Base-by-base conservation (phyloP, 768 basidiomycete species). In the Lenzites betulinus region DNA sequence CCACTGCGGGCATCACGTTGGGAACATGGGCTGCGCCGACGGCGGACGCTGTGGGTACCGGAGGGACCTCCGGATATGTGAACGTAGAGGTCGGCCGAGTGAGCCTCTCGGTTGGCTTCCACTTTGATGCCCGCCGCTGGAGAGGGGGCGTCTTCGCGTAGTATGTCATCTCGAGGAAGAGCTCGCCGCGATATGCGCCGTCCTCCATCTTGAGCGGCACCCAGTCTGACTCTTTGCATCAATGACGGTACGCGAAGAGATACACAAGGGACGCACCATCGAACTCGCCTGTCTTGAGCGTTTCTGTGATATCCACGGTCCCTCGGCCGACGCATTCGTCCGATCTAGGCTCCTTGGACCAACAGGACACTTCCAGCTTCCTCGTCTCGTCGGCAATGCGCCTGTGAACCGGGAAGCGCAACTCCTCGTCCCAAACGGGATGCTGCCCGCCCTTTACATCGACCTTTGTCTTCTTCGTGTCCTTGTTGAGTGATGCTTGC, bases 161-260 rank as follows among this genome's bases (percentile, higher is more conserved):
- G 77, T 87, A 98, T 1, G 95, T 98, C 85, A 97, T 89, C 73
- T 98, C 95, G 16, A 97, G 80, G 70, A 92, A 97, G 11, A 96
- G 64, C 54, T 97, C 92, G 7, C 95, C 95, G 23, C 91, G 85
- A 53, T 85, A 78, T 8, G 84, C 81, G 7, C 65, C 65, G 2
- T 85, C 86, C 48, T 83, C 82, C 33, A 80, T 74, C 56, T 79
- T 75, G 44, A 92, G 78, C 44, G 76, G 72, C 16, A 90, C 80
- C 90, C 90, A 92, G 66, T 90, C 90, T 91, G 68, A 16, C 25
- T 0, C 35, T n/a, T 43, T 9, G 7, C 74, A 67, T 38, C 67
- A 93, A 94, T 92, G 72, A 97, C 22, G 35, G 11, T 33, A 33
- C 38, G 35, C 16, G 15, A 20, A 12, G 2, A 3, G 4, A 18